Percentiles rank a stretch among this genome's conserved stretches.
Evolutionary conservation across 179 eudicot species (phyloP).

Genomic region (Actinidia polygama): DNA sequence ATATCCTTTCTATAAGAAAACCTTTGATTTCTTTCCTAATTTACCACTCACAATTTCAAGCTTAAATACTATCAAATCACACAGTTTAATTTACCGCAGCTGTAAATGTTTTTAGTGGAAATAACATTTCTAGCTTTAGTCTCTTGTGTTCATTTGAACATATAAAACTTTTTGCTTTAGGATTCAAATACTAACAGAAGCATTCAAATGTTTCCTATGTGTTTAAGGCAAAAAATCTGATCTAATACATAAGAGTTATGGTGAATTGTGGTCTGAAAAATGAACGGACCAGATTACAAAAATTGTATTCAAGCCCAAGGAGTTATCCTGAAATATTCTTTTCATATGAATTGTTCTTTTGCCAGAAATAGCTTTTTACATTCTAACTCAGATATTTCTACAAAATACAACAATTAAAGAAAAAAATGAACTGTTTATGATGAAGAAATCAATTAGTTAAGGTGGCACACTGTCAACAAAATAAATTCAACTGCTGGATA

Average conservation of each 20-base stretch:
- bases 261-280: background rate
- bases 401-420: background rate
- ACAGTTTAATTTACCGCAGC: background rate
- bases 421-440: background rate
- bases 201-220: background rate
- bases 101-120: background rate
- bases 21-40: background rate
- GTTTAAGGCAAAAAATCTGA: background rate
- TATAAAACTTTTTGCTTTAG: background rate
- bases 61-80: background rate
- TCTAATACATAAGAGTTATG: background rate
- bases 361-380: background rate
- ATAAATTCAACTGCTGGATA: background rate
- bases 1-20: conserved; percentile 3
- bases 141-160: background rate
- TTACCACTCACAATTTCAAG: conserved; percentile 1
- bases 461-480: background rate
- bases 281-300: background rate
- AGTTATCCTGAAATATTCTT: background rate
- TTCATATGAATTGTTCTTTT: background rate
- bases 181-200: background rate
- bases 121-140: background rate
- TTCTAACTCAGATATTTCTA: background rate
- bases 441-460: background rate
- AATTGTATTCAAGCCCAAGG: conserved; percentile 2